Conservation (phyloP, 805 yeast genomes). For the Spathaspora sp. region DNA sequence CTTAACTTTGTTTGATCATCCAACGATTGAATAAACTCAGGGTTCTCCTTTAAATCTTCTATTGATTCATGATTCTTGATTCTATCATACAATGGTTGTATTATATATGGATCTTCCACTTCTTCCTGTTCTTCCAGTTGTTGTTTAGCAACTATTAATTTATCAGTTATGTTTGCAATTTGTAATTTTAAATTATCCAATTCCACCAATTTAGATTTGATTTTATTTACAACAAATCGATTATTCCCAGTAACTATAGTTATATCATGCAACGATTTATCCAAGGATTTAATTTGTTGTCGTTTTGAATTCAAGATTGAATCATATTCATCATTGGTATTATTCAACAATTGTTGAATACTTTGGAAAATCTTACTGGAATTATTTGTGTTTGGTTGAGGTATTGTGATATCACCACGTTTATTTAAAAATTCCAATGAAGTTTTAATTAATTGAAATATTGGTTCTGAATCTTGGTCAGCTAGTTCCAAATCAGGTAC, state of each 20-base stretch:
- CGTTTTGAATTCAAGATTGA: constrained; percentile 30
- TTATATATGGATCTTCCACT: constrained; percentile 89
- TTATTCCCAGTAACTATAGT: constrained; percentile 42
- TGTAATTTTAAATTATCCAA: constrained; percentile 52
- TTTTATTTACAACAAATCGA: constrained; percentile 31
- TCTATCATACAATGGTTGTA: constrained; percentile 55
- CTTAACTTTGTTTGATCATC: constrained; percentile 51
- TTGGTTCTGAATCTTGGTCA: constrained; percentile 20
- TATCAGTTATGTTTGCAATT: constrained; percentile 38
- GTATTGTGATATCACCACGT: constrained; percentile 12
- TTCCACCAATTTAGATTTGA: constrained; percentile 30
- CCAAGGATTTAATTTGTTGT: constrained; percentile 31
- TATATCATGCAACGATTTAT: constrained; percentile 35
- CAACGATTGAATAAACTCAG: constrained; percentile 26
- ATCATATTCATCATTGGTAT: constrained; percentile 39
- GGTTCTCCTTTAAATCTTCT: constrained; percentile 20
- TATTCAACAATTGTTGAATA: constrained; percentile 34
- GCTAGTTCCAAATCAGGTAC: constrained; percentile 69
- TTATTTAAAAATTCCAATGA: constrained; percentile 31
- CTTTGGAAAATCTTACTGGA: constrained; percentile 34
- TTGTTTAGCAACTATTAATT: constrained; percentile 23
- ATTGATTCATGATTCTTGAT: constrained; percentile 30
- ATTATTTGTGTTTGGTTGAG: constrained; percentile 3
- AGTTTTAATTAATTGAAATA: constrained; percentile 32
- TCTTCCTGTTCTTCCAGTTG: constrained; percentile 50